Base-by-base conservation (phyloP, 1,139 yeast genomes). In the Entelexis sorbosivorans region DNA sequence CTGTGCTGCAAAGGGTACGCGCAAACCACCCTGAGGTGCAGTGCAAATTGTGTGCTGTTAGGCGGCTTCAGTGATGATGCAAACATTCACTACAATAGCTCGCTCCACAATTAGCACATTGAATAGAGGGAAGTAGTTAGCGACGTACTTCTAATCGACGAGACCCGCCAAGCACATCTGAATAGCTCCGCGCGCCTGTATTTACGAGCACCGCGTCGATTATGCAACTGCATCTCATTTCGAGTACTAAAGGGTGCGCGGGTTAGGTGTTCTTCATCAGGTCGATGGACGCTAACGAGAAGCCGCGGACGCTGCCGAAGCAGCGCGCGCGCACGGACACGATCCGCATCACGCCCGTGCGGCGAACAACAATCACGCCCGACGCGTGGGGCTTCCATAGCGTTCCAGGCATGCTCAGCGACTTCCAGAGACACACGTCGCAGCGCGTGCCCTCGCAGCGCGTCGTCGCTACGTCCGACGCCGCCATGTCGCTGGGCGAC, bases 361-460 rank as follows among this genome's bases (percentile, higher is more conserved):
- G 62, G 19, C 53, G 60, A 5, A 40, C 56, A 5, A 58, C 58
- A 16, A 44, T 56, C 5, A 48, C 53, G 1, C 51, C 54, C 11
- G 61, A 58, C 29, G 53, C 53, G 10, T 68, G 71, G 71, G 71
- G 71, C 20, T 59, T 68, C 34, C 68, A 60, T 53, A 63, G 68
- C n/a, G 71, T 68, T 13, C 71, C 71, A 1, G 63, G 62, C 14
- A 59, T 68, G 60, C 61, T 68, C 32, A 62, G 64, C 11, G 71
- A 68, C 51, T 68, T 68, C 55, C 66, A 66, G 48, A 56, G 69
- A 31, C 70, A 68, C 55, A 65, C 70, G 2, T 59, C 63, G n/a
- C 61, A 54, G 36, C 45, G 36, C 29, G 29, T 42, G 29, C 45
- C 45, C 13, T 32, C 45, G 22, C 45, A 42, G n/a, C 45, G 45